Evolutionary conservation across 257 asterid genomes (phyloP), one percentile per base, ranked within the genome.

Genomic region (Sherardia arvensis): DNA sequence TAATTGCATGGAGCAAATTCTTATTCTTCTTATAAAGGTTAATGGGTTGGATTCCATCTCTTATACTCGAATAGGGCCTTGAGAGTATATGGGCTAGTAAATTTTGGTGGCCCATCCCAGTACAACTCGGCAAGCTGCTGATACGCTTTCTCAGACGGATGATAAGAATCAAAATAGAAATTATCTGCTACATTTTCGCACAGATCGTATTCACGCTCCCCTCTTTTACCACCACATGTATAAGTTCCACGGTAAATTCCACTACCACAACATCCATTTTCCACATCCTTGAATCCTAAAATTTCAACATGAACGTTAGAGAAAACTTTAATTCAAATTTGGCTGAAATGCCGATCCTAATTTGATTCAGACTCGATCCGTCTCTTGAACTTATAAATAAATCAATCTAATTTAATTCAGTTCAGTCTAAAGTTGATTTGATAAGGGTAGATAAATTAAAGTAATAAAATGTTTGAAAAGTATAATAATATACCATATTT

Each of bases 211-310:
- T 77, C 75, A 69, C 72, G 64, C 11, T 53, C 78, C 4, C 30
- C 51, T 67, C 87, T 79, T 74, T 75, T 81, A 5, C 87, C 94
- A 66, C 94, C 90, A 59, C 90, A 85, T 71, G 79, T 81, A 66
- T 69, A 66, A 25, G 61, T 64, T 61, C 81, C 94, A 20, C 82
- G 73, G 29, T 63, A 83, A 29, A 65, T 74, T 51, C 94, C 94
- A 1, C 77, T 75, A 1, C 94, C 94, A 62, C 87, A 85, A 59
- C 90, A 85, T 10, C 81, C 90, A 56, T 57, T 79, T 63, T 65
- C 69, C 57, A 79, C 79, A 63, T 76, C 88, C 75, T 68, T 69
- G 49, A 81, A 79, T 70, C 94, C 94, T 85, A 43, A n/a, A 6
- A 49, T 20, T 49, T 49, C 26, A 18, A 49, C 14, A n/a, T 8